These are phyloP conservation scores for Euphorbia peplus DNA, from an alignment of 345 rosid genomes.

Conservation along the genomic window DNA sequence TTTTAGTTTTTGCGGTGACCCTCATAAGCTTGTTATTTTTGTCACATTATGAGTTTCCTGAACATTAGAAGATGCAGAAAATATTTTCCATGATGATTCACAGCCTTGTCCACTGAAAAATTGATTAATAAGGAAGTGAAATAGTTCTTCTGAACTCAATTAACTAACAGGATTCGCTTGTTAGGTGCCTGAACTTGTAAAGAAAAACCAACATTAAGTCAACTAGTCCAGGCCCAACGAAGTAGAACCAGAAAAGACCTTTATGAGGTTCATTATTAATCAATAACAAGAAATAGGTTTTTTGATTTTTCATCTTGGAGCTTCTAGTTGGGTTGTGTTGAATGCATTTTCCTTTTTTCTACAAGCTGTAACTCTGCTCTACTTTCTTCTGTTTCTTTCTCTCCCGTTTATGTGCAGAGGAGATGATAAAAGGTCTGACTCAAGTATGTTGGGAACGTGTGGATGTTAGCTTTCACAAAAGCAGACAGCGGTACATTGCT, in stretches of 20 bases:
- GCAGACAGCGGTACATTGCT: conserved; percentile 72
- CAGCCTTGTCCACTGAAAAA: not conserved
- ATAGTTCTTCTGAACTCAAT: not conserved
- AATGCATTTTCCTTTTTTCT: not conserved
- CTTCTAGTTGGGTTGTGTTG: not conserved
- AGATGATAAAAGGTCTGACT: conserved; percentile 75
- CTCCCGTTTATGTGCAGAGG: conserved; percentile 42
- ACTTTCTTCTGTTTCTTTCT: not conserved
- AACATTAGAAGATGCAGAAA: not conserved
- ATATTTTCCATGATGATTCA: not conserved
- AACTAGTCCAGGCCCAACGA: conserved; percentile 1
- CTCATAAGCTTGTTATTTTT: not conserved
- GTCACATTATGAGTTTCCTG: not conserved
- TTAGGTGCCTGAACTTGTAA: not conserved
- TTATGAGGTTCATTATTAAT: not conserved
- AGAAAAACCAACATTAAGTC: not conserved
- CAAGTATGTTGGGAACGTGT: conserved; percentile 88
- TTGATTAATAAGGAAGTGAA: not conserved
- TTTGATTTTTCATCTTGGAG: not conserved
- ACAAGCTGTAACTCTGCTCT: too few relatives aligned
- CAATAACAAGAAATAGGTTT: not conserved
- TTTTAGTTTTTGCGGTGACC: not conserved
- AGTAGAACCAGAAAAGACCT: not conserved
- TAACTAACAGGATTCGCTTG: not conserved
- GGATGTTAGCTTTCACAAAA: conserved; percentile 85